These are phyloP conservation scores for Cutaneotrichosporon cutaneum DNA, from an alignment of 1,284 basidiomycete species.

Conservation along the genomic window DNA sequence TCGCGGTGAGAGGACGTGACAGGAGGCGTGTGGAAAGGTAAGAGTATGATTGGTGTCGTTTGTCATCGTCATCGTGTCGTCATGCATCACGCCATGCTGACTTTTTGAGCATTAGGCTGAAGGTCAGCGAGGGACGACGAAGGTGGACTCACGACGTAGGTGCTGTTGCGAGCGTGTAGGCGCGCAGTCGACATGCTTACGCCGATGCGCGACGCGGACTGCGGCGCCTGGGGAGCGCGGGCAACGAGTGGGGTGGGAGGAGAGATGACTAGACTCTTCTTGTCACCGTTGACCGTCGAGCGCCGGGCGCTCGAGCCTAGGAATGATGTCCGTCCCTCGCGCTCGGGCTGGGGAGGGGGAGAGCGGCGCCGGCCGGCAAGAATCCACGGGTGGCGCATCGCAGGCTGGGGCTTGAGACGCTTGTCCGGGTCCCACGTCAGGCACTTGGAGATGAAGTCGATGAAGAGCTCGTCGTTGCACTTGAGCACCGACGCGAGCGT, in stretches of 20 bases:
- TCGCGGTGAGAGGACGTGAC: neutral
- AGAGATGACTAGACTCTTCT: slow-evolving; percentile 40
- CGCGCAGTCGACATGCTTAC: slow-evolving; percentile 23
- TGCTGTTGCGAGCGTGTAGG: slow-evolving; percentile 26
- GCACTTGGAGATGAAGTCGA: slow-evolving; percentile 84
- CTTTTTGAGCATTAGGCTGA: slow-evolving; percentile 27
- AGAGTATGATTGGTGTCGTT: neutral
- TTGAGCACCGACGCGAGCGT: slow-evolving; percentile 83
- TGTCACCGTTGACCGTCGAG: slow-evolving; percentile 16
- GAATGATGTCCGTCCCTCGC: slow-evolving; percentile 18
- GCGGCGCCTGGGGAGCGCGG: slow-evolving; percentile 23
- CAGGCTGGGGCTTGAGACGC: slow-evolving; percentile 88
- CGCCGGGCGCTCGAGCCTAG: slow-evolving; percentile 20
- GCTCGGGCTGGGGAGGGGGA: slow-evolving; percentile 22
- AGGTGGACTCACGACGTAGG: slow-evolving; percentile 24
- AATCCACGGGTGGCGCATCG: slow-evolving; percentile 87
- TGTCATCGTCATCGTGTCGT: neutral
- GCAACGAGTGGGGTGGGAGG: slow-evolving; percentile 50
- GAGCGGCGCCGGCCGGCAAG: slow-evolving; percentile 60
- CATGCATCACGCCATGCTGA: slow-evolving; percentile 23
- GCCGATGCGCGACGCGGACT: slow-evolving; percentile 28
- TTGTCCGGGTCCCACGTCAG: slow-evolving; percentile 97
- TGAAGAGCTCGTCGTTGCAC: slow-evolving; percentile 65
- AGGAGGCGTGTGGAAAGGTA: neutral
- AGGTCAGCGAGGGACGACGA: neutral